Percentiles rank a stretch among this genome's conserved stretches.
phyloP scores from a whole-genome alignment of 345 rosid genomes.

The Nasturtium officinale region DNA sequence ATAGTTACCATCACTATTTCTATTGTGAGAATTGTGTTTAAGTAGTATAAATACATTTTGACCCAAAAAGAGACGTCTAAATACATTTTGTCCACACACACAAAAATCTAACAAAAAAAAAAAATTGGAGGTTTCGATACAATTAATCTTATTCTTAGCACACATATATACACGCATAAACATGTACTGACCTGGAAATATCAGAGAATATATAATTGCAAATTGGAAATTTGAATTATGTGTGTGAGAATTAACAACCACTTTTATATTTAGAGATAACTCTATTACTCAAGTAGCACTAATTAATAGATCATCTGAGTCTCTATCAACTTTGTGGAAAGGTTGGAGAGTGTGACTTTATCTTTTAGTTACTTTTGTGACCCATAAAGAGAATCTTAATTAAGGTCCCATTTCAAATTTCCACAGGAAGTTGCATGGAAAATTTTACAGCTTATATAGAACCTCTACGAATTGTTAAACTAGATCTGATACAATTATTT shows the following conservation, averaged over 20 bases:
- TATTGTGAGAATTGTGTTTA: background rate
- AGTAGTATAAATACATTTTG: no score
- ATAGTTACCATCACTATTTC: background rate
- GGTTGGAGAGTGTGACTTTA: constrained; percentile 40
- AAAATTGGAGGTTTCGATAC: no score
- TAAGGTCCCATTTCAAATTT: constrained; percentile 36
- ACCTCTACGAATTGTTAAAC: background rate
- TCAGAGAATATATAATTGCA: background rate
- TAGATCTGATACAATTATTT: background rate
- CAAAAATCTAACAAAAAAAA: no score
- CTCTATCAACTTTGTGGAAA: constrained; percentile 44
- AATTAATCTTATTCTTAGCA: background rate
- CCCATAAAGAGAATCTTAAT: constrained; percentile 44
- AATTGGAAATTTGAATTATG: background rate
- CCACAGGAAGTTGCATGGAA: constrained; percentile 29
- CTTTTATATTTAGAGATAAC: constrained; percentile 12
- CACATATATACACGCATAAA: background rate
- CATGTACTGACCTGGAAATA: background rate
- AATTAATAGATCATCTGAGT: constrained; percentile 12
- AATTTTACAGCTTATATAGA: constrained; percentile 4
- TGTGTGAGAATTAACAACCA: constrained; percentile 5
- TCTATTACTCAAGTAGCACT: constrained; percentile 7
- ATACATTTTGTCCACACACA: background rate
- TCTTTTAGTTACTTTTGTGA: constrained; percentile 43
- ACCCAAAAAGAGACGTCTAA: no score